A percentile compares a stretch with the other conserved stretches of the same genome.
Conservation (phyloP, 1,139 yeast species). For the Candida glucosophila region DNA sequence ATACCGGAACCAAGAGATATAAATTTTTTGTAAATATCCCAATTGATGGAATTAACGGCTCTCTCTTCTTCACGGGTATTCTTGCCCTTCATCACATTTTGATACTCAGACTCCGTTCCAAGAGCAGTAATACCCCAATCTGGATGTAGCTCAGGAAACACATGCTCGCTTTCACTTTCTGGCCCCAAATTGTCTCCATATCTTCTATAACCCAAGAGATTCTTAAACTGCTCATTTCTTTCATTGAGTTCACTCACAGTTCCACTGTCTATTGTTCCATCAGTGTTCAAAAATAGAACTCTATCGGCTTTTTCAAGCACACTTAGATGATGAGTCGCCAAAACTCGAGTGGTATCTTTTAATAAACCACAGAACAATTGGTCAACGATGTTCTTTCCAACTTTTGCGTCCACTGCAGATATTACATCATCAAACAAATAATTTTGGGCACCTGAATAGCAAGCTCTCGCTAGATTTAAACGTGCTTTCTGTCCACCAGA, state of each 20-base stretch:
- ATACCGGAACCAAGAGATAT: constrained; percentile 33
- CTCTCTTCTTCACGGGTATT: constrained; percentile 29
- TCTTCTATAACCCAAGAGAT: constrained; percentile 19
- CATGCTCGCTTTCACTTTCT: constrained; percentile 4
- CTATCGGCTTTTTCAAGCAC: constrained; percentile 24
- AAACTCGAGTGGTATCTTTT: constrained; percentile 20
- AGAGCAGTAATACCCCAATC: neutral
- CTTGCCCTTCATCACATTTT: constrained; percentile 13
- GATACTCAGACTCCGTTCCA: constrained; percentile 11
- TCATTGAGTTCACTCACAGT: constrained; percentile 17
- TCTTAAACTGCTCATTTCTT: constrained; percentile 17
- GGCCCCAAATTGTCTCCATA: neutral
- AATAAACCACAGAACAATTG: constrained; percentile 24
- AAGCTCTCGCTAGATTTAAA: constrained; percentile 35
- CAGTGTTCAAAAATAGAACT: constrained; percentile 24
- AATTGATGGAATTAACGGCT: constrained; percentile 32
- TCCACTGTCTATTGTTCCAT: constrained; percentile 27
- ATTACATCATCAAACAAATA: constrained; percentile 34
- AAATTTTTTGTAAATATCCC: constrained; percentile 28
- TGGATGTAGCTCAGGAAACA: constrained; percentile 3
- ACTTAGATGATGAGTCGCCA: constrained; percentile 33
- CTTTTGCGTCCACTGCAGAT: constrained; percentile 34
- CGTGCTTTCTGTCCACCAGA: constrained; percentile 39
- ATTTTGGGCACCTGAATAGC: constrained; percentile 24
- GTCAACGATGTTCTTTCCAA: constrained; percentile 29